These are phyloP conservation scores for Leucocoprinus sp. DNA, from an alignment of 768 basidiomycete species.

Conservation along the genomic window DNA sequence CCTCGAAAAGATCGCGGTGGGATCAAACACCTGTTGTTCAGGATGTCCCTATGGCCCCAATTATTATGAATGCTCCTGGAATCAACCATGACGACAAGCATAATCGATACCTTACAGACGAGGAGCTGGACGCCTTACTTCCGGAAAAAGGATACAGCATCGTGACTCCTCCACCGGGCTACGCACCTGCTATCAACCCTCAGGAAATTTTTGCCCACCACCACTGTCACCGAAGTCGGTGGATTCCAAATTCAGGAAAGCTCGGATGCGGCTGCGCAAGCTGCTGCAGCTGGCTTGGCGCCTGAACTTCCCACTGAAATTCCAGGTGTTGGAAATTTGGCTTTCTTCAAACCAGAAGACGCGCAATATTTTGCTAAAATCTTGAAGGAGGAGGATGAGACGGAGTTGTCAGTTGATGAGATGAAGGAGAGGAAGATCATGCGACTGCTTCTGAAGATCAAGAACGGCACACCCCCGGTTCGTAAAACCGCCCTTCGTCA, in stretches of 20 bases:
- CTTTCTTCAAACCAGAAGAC: conserved; percentile 98
- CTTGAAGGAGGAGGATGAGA: conserved; percentile 91
- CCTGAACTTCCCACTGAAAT: conserved; percentile 96
- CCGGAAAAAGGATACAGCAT: conserved; percentile 84
- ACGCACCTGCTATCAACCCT: conserved; percentile 70
- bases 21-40: conserved; percentile 82
- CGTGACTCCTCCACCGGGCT: conserved; percentile 90
- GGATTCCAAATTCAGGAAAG: conserved; percentile 98
- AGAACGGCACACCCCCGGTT: conserved; percentile 98
- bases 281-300: conserved; percentile 86
- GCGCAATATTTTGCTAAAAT: conserved; percentile 98
- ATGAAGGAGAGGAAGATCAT: conserved; percentile 99
- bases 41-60: conserved; percentile 66
- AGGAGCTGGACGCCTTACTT: conserved; percentile 88
- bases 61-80: conserved; percentile 84
- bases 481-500: conserved; percentile 96
- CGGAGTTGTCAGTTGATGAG: conserved; percentile 87
- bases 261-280: conserved; percentile 80
- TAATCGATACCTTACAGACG: conserved; percentile 92
- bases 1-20: conserved; percentile 92
- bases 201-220: conserved; percentile 52
- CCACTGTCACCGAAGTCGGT: conserved; percentile 48
- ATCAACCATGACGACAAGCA: conserved; percentile 92
- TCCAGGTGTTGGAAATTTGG: conserved; percentile 92
- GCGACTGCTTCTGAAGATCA: conserved; percentile 95